These are phyloP conservation scores for Aegilops sharonensis DNA, from an alignment of 176 grass and related monocot species.

Conservation along the genomic window DNA sequence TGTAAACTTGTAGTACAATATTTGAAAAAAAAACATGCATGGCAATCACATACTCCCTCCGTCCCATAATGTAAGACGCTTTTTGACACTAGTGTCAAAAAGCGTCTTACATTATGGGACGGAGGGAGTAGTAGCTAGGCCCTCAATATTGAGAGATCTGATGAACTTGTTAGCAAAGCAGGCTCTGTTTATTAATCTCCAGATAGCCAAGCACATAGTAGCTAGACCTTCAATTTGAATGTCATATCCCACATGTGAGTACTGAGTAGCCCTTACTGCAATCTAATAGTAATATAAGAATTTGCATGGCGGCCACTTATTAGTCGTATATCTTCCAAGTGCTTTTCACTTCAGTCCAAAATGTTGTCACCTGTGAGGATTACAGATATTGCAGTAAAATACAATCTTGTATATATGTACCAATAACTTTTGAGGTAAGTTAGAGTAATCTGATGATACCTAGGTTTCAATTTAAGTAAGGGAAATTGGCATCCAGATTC, in stretches of 20 bases:
- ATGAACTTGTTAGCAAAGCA: background rate
- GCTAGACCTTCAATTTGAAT: background rate
- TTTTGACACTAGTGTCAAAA: too few relatives aligned
- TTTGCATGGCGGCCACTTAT: background rate
- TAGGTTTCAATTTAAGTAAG: background rate
- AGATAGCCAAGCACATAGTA: background rate
- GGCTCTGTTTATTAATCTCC: background rate
- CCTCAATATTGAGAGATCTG: background rate
- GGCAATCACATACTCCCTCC: too few relatives aligned
- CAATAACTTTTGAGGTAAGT: background rate
- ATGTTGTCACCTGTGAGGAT: background rate
- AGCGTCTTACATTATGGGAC: too few relatives aligned
- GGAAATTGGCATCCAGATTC: background rate
- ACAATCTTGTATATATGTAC: background rate
- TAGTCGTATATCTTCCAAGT: background rate
- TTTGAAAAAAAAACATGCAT: background rate
- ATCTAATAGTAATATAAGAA: background rate
- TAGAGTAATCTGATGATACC: background rate
- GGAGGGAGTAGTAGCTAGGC: too few relatives aligned
- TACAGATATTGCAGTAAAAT: background rate
- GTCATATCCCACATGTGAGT: background rate
- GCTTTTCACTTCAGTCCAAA: background rate
- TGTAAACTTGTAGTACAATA: background rate
- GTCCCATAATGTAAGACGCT: too few relatives aligned
- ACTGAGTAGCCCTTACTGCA: background rate